These are phyloP conservation scores for Viscum album DNA, from an alignment of 177 flowering plant genomes.

Conservation along the genomic window DNA sequence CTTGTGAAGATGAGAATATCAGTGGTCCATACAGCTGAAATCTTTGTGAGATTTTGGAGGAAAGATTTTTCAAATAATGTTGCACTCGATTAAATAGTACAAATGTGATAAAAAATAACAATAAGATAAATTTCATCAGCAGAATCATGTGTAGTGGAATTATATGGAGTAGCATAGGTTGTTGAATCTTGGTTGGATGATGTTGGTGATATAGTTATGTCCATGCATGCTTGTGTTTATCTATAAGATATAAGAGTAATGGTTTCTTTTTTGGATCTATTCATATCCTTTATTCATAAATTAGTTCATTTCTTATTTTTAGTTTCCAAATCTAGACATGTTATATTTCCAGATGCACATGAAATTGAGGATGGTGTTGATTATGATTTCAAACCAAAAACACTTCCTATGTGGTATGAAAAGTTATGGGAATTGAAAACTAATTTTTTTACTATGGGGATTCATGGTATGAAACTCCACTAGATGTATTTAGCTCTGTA, in stretches of 20 bases:
- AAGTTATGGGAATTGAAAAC: conserved; percentile 32
- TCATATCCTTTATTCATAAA: background rate
- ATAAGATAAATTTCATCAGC: conserved; percentile 45
- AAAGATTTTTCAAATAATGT: conserved; percentile 17
- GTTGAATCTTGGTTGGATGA: conserved; percentile 57
- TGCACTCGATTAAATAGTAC: conserved; percentile 8
- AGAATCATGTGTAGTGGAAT: conserved; percentile 75
- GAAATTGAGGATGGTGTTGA: conserved; percentile 24
- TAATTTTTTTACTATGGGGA: conserved; percentile 46
- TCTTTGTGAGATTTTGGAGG: conserved; percentile 33
- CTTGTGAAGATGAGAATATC: conserved; percentile 79
- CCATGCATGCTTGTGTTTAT: background rate
- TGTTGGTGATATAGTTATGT: conserved; percentile 47
- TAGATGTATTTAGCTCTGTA: conserved; percentile 62
- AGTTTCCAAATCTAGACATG: conserved; percentile 67
- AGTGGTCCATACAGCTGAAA: conserved; percentile 17
- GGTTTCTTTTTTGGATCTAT: no score
- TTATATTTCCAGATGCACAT: conserved; percentile 35
- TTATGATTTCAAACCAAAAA: conserved; percentile 26
- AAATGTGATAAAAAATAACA: conserved; percentile 20
- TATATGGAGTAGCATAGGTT: conserved; percentile 65
- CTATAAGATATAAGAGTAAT: no score
- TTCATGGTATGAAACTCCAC: conserved; percentile 70
- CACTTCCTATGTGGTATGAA: conserved; percentile 35
- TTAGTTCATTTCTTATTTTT: conserved; percentile 7